Conservation (phyloP, 495 filamentous ascomycete genomes). For the Parachaetomium inaequale region DNA sequence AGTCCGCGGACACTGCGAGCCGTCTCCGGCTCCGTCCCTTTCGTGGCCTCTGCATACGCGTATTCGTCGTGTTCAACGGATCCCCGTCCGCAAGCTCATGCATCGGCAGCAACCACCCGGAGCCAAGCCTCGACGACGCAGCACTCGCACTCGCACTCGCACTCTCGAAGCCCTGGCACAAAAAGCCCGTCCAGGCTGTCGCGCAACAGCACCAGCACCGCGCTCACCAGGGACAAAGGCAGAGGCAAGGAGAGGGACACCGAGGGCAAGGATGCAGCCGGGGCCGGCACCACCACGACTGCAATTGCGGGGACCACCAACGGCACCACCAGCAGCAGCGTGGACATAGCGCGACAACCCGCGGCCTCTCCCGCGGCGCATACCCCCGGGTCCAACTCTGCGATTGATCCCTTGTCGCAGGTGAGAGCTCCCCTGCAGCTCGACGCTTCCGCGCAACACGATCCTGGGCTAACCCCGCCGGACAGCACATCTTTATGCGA, state of each 20-base stretch:
- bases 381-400: conserved; percentile 24
- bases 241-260: conserved; percentile 15
- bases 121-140: conserved; percentile 18
- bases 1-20: not conserved
- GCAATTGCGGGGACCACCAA: conserved; percentile 9
- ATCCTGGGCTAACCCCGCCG: not conserved
- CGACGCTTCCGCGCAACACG: not conserved
- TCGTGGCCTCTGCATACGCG: not conserved
- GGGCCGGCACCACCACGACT: conserved; percentile 9
- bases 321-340: conserved; percentile 12
- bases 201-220: conserved; percentile 17
- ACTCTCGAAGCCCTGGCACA: not conserved
- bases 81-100: conserved; percentile 13
- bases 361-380: conserved; percentile 4
- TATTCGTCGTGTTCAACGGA: not conserved
- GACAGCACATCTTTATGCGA: conserved; percentile 70
- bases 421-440: conserved; percentile 27
- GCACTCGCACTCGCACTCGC: conserved; percentile 13
- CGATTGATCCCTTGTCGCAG: conserved; percentile 48
- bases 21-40: not conserved
- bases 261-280: conserved; percentile 23
- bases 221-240: conserved; percentile 16
- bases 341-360: conserved; percentile 2
- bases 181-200: conserved; percentile 18
- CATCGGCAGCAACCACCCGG: conserved; percentile 17